phyloP scores from a whole-genome alignment of 2,329 filamentous ascomycete species.

The Fusarium oxysporum region DNA sequence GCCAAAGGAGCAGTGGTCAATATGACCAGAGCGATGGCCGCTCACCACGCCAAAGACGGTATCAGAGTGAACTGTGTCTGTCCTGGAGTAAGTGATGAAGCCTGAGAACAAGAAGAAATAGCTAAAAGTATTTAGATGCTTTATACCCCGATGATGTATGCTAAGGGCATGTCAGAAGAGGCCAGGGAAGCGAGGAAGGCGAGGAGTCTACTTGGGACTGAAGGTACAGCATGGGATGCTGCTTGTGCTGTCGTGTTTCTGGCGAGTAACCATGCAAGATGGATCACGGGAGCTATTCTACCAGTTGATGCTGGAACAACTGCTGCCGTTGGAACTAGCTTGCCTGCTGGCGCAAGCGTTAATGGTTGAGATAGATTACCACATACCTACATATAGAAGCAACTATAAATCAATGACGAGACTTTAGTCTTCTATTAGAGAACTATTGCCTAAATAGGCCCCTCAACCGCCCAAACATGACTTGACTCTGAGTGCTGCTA shows the following conservation, averaged over 20 bases:
- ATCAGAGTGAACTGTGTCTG: conserved; percentile 64
- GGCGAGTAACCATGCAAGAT: conserved; percentile 54
- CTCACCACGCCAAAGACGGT: conserved; percentile 58
- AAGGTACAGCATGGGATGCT: conserved; percentile 59
- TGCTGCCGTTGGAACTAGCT: conserved; percentile 28
- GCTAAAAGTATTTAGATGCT: conserved; percentile 51
- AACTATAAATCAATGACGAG: accelerated
- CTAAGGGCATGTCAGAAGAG: conserved; percentile 54
- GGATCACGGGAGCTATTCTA: conserved; percentile 57
- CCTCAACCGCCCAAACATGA: neutral
- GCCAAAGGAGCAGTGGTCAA: conserved; percentile 62
- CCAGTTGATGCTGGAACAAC: conserved; percentile 58
- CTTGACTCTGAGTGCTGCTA: neutral
- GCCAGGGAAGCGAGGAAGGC: conserved; percentile 52
- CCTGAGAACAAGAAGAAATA: neutral
- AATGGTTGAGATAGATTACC: conserved; percentile 29
- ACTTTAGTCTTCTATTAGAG: accelerated
- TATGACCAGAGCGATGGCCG: conserved; percentile 65
- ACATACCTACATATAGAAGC: neutral
- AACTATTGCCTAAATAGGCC: accelerated
- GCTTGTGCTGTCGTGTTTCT: conserved; percentile 56
- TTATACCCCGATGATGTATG: conserved; percentile 61
- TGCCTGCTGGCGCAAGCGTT: conserved; percentile 44
- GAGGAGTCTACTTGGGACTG: conserved; percentile 54
- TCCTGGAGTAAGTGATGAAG: conserved; percentile 47